Evolutionary conservation across 352 stramenopile genomes (phyloP).

Genomic region (Phytophthora cryptogea): DNA sequence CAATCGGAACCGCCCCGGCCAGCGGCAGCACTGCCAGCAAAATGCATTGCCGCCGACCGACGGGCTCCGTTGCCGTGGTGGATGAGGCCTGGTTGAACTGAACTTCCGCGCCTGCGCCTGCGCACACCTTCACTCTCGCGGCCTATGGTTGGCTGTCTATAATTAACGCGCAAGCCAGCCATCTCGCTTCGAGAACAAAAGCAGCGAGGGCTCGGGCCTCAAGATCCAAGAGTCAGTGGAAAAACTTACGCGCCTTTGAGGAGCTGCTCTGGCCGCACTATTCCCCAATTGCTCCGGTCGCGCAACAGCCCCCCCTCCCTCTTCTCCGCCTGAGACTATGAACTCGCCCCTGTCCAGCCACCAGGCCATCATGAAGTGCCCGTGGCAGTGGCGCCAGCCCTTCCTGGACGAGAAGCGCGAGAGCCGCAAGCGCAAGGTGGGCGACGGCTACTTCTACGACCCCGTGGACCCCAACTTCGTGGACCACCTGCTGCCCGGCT

Average conservation of each 20-base stretch:
- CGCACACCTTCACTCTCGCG: slow-evolving; percentile 8
- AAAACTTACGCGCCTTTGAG: slow-evolving; percentile 14
- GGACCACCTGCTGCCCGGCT: slow-evolving; percentile 77
- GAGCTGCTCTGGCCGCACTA: background rate
- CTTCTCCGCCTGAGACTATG: slow-evolving; percentile 28
- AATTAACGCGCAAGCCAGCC: slow-evolving; percentile 24
- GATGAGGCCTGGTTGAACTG: slow-evolving; percentile 24
- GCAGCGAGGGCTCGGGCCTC: slow-evolving; percentile 29
- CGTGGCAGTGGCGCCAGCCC: slow-evolving; percentile 86
- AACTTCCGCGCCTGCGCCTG: background rate
- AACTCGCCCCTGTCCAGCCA: slow-evolving; percentile 64
- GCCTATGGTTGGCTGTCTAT: slow-evolving; percentile 28
- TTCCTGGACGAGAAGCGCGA: slow-evolving; percentile 85
- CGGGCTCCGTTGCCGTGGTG: slow-evolving; percentile 2
- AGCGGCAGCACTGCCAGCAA: too few species aligned
- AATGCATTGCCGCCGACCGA: too few species aligned
- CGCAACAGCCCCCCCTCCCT: background rate
- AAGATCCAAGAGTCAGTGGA: slow-evolving; percentile 44
- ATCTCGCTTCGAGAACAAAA: slow-evolving; percentile 40
- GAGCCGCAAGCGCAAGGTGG: slow-evolving; percentile 84
- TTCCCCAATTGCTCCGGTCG: slow-evolving; percentile 12
- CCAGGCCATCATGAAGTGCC: slow-evolving; percentile 89
- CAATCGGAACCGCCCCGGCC: background rate
- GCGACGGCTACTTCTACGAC: slow-evolving; percentile 85
- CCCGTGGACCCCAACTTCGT: slow-evolving; percentile 87